A percentile compares a stretch with the other conserved stretches of the same genome.
Evolutionary conservation across 768 basidiomycete genomes (phyloP).

Genomic region (Neoboletus brunneissimus): DNA sequence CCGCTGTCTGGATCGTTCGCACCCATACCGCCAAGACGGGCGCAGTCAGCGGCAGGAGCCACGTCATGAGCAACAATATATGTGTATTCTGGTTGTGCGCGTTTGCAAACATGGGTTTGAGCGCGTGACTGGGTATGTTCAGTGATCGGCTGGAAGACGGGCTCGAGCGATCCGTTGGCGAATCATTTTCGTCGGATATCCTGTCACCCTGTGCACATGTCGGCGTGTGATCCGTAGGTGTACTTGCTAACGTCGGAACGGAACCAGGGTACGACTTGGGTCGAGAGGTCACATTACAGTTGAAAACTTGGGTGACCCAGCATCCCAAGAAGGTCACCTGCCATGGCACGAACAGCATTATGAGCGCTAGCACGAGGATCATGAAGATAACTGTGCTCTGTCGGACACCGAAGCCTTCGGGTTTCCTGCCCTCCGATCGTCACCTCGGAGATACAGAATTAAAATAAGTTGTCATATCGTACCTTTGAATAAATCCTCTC

Average conservation of each 20-base stretch:
- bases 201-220: constrained; percentile 1
- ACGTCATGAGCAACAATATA: constrained; percentile 72
- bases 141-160: neutral
- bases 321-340: constrained; percentile 87
- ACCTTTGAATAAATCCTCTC: constrained; percentile 17
- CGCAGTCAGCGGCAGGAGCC: constrained; percentile 73
- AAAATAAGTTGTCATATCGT: neutral
- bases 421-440: constrained; percentile 13
- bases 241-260: constrained; percentile 25
- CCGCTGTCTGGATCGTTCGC: constrained; percentile 77
- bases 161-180: neutral
- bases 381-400: constrained; percentile 58
- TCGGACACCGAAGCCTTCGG: constrained; percentile 39
- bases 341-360: constrained; percentile 81
- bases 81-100: constrained; percentile 55
- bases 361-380: constrained; percentile 55
- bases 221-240: constrained; percentile 27
- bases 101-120: constrained; percentile 11
- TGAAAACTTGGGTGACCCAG: constrained; percentile 75
- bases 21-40: constrained; percentile 88
- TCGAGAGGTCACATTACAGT: constrained; percentile 43
- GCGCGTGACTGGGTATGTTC: neutral
- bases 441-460: neutral
- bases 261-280: constrained; percentile 19
- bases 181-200: constrained; percentile 13